Conservation (phyloP, 768 basidiomycete genomes). For the Podaxis rugospora region DNA sequence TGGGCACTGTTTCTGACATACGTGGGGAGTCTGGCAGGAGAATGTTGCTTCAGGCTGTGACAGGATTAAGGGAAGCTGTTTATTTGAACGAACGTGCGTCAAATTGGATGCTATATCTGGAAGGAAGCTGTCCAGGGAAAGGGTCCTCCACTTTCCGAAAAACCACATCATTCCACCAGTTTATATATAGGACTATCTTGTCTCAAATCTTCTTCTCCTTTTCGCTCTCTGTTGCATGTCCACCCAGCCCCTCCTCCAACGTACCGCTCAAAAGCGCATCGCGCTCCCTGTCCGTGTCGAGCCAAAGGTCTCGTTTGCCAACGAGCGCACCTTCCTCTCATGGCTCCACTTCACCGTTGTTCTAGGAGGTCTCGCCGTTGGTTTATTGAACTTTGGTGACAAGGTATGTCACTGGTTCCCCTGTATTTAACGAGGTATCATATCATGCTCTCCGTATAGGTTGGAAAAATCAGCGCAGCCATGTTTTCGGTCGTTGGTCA, state of each 20-base stretch:
- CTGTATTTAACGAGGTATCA: not conserved
- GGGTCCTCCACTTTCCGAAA: not conserved
- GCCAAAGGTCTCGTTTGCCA: conserved; percentile 93
- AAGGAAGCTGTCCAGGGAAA: not conserved
- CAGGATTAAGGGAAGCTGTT: too few species aligned
- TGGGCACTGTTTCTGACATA: too few species aligned
- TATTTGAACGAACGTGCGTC: conserved; percentile 11
- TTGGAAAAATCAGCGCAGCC: conserved; percentile 93
- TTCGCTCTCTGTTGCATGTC: conserved; percentile 58
- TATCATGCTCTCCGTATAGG: conserved; percentile 27
- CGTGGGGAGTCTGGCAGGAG: too few species aligned
- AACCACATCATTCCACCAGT: not conserved
- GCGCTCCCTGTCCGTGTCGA: conserved; percentile 94
- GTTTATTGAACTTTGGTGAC: conserved; percentile 96
- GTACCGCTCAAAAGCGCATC: conserved; percentile 92
- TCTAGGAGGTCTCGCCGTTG: conserved; percentile 92
- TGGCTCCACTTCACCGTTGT: conserved; percentile 99
- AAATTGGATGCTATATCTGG: not conserved
- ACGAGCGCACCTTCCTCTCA: conserved; percentile 94
- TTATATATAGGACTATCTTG: not conserved
- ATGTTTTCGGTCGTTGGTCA: conserved; percentile 94
- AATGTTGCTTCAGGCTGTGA: too few species aligned
- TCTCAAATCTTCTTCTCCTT: conserved; percentile 1
- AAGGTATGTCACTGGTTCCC: conserved; percentile 46
- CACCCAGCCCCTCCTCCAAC: conserved; percentile 94